Percentiles rank a stretch among this genome's conserved stretches.
Evolutionary conservation across 768 basidiomycete species (phyloP).

Genomic region (Ramaria rubella): DNA sequence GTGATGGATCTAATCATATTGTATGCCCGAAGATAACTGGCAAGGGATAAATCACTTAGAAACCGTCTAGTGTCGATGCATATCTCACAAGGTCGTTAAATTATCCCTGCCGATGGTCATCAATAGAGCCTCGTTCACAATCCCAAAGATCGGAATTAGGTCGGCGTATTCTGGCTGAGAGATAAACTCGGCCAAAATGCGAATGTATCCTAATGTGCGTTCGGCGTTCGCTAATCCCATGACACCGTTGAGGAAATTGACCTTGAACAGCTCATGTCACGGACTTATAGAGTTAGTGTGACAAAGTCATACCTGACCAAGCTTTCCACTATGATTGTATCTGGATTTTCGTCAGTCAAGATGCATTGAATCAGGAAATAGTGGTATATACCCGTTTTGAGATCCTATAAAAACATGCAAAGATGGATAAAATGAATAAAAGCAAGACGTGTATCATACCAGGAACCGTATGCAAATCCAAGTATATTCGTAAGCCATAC

Average conservation of each 20-base stretch:
- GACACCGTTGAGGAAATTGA: slow-evolving; percentile 60
- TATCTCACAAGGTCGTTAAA: slow-evolving; percentile 59
- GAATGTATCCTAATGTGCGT: slow-evolving; percentile 68
- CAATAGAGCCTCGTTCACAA: slow-evolving; percentile 57
- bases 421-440: background rate
- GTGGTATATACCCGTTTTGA: background rate
- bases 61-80: slow-evolving; percentile 7
- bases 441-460: slow-evolving; percentile 50
- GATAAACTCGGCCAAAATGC: slow-evolving; percentile 74
- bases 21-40: slow-evolving; percentile 32
- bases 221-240: slow-evolving; percentile 88
- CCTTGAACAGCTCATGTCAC: slow-evolving; percentile 10
- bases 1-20: slow-evolving; percentile 65
- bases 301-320: background rate
- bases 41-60: background rate
- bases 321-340: slow-evolving; percentile 2
- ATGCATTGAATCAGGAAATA: background rate
- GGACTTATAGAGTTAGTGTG: background rate
- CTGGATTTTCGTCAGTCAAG: background rate
- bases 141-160: slow-evolving; percentile 54
- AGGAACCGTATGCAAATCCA: slow-evolving; percentile 76
- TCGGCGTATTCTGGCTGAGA: slow-evolving; percentile 64
- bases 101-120: slow-evolving; percentile 45
- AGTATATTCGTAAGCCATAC: slow-evolving; percentile 77
- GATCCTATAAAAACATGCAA: background rate